phyloP scores from a whole-genome alignment of 1,284 basidiomycete species.

The Cutaneotrichosporon sp. region DNA sequence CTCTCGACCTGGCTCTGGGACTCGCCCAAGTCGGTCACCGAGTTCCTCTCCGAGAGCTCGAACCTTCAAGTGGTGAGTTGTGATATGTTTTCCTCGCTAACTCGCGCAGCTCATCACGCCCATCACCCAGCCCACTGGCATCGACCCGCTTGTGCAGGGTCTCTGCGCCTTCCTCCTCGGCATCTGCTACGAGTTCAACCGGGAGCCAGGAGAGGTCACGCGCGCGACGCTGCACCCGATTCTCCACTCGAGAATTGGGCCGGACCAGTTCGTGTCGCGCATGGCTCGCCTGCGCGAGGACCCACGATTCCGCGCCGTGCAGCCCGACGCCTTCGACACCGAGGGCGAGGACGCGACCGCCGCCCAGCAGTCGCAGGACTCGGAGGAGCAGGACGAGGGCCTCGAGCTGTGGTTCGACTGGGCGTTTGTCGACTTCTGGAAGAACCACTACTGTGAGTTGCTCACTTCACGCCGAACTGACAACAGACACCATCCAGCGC shows the following conservation, averaged over 20 bases:
- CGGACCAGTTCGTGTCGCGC: constrained; percentile 84
- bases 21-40: constrained; percentile 79
- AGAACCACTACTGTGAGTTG: constrained; percentile 86
- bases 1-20: constrained; percentile 97
- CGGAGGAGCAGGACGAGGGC: constrained; percentile 60
- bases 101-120: constrained; percentile 78
- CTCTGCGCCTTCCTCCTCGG: constrained; percentile 91
- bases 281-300: constrained; percentile 87
- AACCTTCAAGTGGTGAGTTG: constrained; percentile 81
- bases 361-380: constrained; percentile 39
- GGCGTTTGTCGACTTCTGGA: constrained; percentile 99
- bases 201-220: constrained; percentile 87
- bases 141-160: constrained; percentile 84
- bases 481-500: constrained; percentile 58
- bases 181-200: constrained; percentile 91
- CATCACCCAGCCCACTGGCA: constrained; percentile 83
- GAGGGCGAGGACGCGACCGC: constrained; percentile 32
- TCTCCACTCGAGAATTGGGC: constrained; percentile 72
- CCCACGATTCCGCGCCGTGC: constrained; percentile 82
- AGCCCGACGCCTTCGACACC: constrained; percentile 67
- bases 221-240: constrained; percentile 85
- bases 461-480: neutral
- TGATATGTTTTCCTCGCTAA: neutral
- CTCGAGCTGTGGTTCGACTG: constrained; percentile 98
- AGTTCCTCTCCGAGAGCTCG: constrained; percentile 83